Conservation (phyloP, 257 asterid genomes). For the Jaltomata sinuosa region DNA sequence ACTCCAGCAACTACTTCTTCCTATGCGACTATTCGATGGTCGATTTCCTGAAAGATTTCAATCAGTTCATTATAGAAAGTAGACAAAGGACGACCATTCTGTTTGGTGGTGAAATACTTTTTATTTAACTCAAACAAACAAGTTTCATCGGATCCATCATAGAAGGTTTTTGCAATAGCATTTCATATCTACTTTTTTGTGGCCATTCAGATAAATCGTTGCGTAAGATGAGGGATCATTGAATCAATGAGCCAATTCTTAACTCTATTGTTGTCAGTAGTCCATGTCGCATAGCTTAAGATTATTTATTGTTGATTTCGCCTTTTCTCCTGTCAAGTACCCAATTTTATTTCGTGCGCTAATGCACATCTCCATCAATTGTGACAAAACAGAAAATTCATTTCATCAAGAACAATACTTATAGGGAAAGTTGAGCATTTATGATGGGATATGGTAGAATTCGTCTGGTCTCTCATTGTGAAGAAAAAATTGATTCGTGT, state of each 20-base stretch:
- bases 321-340: background rate
- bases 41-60: background rate
- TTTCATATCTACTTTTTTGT: background rate
- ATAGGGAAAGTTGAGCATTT: background rate
- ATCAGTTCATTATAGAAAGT: too few species aligned
- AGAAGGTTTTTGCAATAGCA: background rate
- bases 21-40: background rate
- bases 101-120: background rate
- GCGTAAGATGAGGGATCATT: background rate
- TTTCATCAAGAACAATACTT: background rate
- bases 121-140: background rate
- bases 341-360: background rate
- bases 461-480: background rate
- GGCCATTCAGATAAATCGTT: background rate
- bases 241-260: background rate
- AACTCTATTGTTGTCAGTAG: background rate
- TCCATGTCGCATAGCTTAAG: background rate
- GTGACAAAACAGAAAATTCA: background rate
- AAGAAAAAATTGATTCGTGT: background rate
- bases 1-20: background rate
- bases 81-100: background rate
- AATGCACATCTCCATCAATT: slow-evolving; percentile 7
- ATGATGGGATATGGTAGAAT: background rate
- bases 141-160: background rate
- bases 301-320: background rate